Evolutionary conservation across 1,284 basidiomycete species (phyloP), one percentile per base, ranked within the genome.

Genomic region (Cryptococcus sp.): DNA sequence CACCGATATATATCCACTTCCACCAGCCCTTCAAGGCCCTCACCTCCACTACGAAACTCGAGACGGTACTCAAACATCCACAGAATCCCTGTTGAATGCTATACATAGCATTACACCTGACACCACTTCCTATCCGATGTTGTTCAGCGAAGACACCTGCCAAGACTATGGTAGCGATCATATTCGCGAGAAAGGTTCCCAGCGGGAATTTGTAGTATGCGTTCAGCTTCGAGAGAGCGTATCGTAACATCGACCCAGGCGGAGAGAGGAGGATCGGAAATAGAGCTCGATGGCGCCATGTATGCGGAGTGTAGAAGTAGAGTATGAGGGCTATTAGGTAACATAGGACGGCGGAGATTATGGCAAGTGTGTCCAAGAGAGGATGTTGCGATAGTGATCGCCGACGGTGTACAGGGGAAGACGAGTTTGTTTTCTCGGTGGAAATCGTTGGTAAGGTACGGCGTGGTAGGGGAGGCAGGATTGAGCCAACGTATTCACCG

Each of bases 21-120:
- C 67, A 68, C 46, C 56, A 50, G 44, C 78, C 72, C 44, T 76
- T 77, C 48, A 96, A 74, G 3, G 81, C 81, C 7, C 79, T 73
- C 31, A 90, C 74, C 71, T 99, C 96, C 3, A 85, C 85, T 2
- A 84, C 86, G 69, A 98, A 94, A 11, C 93, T 98, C 74, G 88
- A 92, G 56, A 99, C 82, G 0, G 96, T 99, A 3, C 87, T 93
- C 59, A 98, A 78, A 74, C 91, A 92, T 7, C 93, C 96, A 68
- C 93, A 98, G 67, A 92, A 97, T 2, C 96, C 96, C 66, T 97
- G 88, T 31, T 81, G 79, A 24, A 98, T 75, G 1, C 88, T 91
- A 67, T 87, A 84, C 44, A 94, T 72, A 18, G 88, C 78, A 36
- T 82, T 80, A 66, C 91, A 96, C 23, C 52, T 61, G 3, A 66